These are phyloP conservation scores for Ploettnerulaceae sp. DNA, from an alignment of 2,329 filamentous ascomycete species.

Conservation along the genomic window DNA sequence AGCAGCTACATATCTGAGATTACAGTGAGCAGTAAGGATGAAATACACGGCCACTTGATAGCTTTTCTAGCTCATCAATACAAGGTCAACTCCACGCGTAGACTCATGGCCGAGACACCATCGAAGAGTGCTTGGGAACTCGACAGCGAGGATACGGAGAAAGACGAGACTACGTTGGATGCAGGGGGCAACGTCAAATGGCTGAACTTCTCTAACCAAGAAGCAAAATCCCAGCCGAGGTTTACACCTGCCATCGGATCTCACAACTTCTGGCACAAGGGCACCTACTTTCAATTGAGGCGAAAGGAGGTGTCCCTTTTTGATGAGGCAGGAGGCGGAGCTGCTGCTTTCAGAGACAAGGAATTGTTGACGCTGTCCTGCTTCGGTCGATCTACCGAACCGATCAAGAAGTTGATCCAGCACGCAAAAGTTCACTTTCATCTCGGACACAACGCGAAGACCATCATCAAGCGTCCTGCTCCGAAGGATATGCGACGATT, in stretches of 20 bases:
- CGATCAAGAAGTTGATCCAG: conserved; percentile 51
- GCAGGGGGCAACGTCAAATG: conserved; percentile 39
- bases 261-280: conserved; percentile 51
- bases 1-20: conserved; percentile 48
- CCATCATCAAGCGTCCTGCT: conserved; percentile 51
- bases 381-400: conserved; percentile 45
- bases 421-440: conserved; percentile 51
- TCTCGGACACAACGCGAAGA: conserved; percentile 49
- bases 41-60: conserved; percentile 55
- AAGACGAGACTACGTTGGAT: conserved; percentile 40
- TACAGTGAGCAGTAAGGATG: conserved; percentile 50
- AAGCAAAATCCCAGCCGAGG: conserved; percentile 46
- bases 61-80: conserved; percentile 52
- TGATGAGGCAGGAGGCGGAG: conserved; percentile 19
- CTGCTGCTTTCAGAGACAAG: conserved; percentile 43
- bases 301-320: conserved; percentile 26
- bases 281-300: conserved; percentile 45
- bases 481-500: conserved; percentile 44
- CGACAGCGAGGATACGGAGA: conserved; percentile 41
- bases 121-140: conserved; percentile 50
- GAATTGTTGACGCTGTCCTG: conserved; percentile 52
- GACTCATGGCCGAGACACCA: conserved; percentile 51
- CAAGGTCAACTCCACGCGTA: conserved; percentile 46
- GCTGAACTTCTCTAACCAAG: conserved; percentile 56
- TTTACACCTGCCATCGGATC: conserved; percentile 50